Evolutionary conservation across 805 yeast species (phyloP).

Genomic region (Candida taoyuanica): DNA sequence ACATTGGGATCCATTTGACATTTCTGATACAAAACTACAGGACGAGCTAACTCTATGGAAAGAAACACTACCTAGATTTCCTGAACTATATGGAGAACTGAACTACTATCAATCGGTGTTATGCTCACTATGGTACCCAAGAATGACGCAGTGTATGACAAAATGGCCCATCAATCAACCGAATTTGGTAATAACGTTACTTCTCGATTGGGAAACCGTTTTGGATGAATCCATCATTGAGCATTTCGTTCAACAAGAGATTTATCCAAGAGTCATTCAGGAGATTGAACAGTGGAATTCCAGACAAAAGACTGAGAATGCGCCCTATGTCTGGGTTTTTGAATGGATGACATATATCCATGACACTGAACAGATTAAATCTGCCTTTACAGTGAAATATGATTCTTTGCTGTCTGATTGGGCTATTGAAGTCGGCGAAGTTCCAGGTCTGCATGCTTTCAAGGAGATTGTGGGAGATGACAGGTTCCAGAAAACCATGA

Average conservation of each 20-base stretch:
- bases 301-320: conserved; percentile 1
- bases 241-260: conserved; percentile 27
- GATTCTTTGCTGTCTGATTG: conserved; percentile 19
- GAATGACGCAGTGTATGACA: conserved; percentile 26
- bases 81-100: conserved; percentile 11
- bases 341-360: conserved; percentile 35
- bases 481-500: conserved; percentile 18
- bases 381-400: conserved; percentile 24
- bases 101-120: conserved; percentile 34
- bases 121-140: conserved; percentile 33
- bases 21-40: conserved; percentile 28
- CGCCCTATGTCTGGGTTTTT: conserved; percentile 31
- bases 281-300: conserved; percentile 35
- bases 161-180: conserved; percentile 39
- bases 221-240: conserved; percentile 29
- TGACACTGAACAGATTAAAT: conserved; percentile 14
- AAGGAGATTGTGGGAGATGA: conserved; percentile 30
- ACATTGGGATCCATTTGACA: conserved; percentile 35
- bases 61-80: conserved; percentile 9
- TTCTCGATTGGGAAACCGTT: conserved; percentile 39
- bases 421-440: conserved; percentile 6
- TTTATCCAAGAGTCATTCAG: conserved; percentile 35
- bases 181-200: conserved; percentile 33
- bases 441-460: conserved; percentile 28
- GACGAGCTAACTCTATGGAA: conserved; percentile 30